Base-by-base conservation (phyloP, 148 eudicot genomes). In the Rhododendron ovatum region DNA sequence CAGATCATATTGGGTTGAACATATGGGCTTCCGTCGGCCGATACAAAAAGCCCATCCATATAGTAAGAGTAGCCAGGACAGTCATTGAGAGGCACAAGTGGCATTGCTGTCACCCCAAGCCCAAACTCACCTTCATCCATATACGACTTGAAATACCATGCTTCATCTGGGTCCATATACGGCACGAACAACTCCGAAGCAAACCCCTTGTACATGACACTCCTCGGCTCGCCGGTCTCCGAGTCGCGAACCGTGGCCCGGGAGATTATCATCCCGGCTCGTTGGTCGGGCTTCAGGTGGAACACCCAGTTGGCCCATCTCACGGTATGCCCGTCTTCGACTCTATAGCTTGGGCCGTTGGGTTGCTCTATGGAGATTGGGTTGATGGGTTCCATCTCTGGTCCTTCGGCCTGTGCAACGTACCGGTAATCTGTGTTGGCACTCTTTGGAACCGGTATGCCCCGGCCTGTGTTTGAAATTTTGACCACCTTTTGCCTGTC, bases 241-340 rank as follows among this genome's bases (percentile, higher is more conserved):
- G 90, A 79, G 45, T 89, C 91, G 5, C 73, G 87, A 55, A 90
- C 82, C 90, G 5, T 88, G 82, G 90, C 91, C n/a, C 22, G 90
- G 2, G 91, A 90, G 30, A 90, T 85, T 33, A 90, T 57, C 80
- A 90, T 55, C 78, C 92, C 90, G 1, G 90, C 92, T 26, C 92
- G 63, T 61, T 87, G 90, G 83, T 90, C 90, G 22, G 92, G 84
- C 45, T 87, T 90, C 10, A 90, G 69, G 73, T 90, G 92, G 74
- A 90, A 90, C 22, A 73, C 89, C 92, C 92, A 90, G 71, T 90
- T 90, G 15, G 92, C 92, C 92, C 90, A 90, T 61, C 85, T 90
- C 61, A 90, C 86, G n/a, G 81, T 61, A 76, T 90, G 92, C 81
- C 86, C 87, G 10, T 85, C 83, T 51, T 86, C 85, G 3, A 90